Base-by-base conservation (phyloP, 1,139 yeast species). In the Yamadazyma taylorii region DNA sequence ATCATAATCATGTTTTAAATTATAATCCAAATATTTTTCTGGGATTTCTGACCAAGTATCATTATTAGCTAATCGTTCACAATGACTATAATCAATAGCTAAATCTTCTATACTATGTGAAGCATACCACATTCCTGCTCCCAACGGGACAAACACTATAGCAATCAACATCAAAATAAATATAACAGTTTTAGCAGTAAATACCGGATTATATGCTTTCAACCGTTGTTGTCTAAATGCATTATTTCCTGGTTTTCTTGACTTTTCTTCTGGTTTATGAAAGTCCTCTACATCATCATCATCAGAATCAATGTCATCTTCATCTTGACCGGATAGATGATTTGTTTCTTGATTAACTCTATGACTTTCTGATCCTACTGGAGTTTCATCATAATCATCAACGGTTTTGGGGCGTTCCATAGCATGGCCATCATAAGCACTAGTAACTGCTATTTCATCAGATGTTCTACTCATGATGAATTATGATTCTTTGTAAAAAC, bases 91-190 rank as follows among this genome's bases (percentile, higher is more conserved):
- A 52, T 88, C 94, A 41, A 92, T 83, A 13, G 77, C 75, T 30
- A 92, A 55, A 53, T 92, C 96, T 58, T 89, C 85, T 4, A 88
- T 84, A 45, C 71, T 68, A 43, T 77, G 69, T n/a, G 92, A 76
- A 4, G 96, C 94, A 45, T 82, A 81, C 60, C 92, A 73, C 79
- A 92, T 80, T 42, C 85, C 90, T 1, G 90, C 97, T 23, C 98
- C 98, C 32, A 92, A 72, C 7, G 97, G 95, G 12, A 90, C 86
- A 55, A 90, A 86, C 10, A 92, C 68, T n/a, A 86, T 70, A 4
- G 96, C 94, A 35, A 92, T 73, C 9, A 73, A 61, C 33, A 90
- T 58, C 52, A 90, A 79, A 38, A 90, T 56, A 2, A 97, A 97
- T 41, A 92, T 77, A 29, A 90, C 95, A 3, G 94, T 85, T 55